Percentiles rank a stretch among this genome's conserved stretches.
These are phyloP conservation scores for Sporothrix brasiliensis DNA, from an alignment of 2,329 filamentous ascomycete genomes.

Conservation along the genomic window DNA sequence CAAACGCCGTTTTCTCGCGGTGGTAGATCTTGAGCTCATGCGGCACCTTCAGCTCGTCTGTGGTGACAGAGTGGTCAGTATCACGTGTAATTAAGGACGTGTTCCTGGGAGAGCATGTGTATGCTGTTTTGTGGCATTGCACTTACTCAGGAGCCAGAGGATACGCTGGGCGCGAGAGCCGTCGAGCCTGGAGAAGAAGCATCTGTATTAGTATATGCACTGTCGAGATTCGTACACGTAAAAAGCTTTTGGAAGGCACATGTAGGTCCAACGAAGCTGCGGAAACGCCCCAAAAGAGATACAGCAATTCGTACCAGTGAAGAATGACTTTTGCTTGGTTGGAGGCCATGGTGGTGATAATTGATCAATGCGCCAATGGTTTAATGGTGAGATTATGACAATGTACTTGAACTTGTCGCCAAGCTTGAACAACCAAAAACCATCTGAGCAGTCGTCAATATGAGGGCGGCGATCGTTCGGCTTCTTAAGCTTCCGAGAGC, in stretches of 20 bases:
- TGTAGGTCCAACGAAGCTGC: not conserved
- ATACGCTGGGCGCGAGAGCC: constrained; percentile 81
- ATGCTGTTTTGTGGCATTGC: not conserved
- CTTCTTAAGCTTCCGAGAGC: constrained; percentile 7
- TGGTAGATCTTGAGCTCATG: constrained; percentile 83
- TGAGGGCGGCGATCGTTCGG: constrained; percentile 10
- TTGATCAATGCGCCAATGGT: not conserved
- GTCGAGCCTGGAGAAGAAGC: constrained; percentile 65
- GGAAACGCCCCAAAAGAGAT: not conserved
- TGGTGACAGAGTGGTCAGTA: not conserved
- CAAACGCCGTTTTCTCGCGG: constrained; percentile 62
- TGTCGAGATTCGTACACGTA: not conserved
- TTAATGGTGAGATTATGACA: not conserved
- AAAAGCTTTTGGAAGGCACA: not conserved
- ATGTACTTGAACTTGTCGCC: not conserved
- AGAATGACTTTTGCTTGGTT: constrained; percentile 30
- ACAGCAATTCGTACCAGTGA: constrained; percentile 26
- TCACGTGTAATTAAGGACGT: not conserved
- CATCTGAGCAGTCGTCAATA: constrained; percentile 10
- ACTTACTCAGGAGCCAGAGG: constrained; percentile 69
- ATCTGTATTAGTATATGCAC: not conserved
- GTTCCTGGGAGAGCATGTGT: not conserved
- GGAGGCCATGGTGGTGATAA: not conserved
- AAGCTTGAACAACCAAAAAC: not conserved
- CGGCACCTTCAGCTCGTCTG: constrained; percentile 73